Evolutionary conservation across 1,139 yeast species (phyloP).

Genomic region (Zhuliangozyma blackwelliae): DNA sequence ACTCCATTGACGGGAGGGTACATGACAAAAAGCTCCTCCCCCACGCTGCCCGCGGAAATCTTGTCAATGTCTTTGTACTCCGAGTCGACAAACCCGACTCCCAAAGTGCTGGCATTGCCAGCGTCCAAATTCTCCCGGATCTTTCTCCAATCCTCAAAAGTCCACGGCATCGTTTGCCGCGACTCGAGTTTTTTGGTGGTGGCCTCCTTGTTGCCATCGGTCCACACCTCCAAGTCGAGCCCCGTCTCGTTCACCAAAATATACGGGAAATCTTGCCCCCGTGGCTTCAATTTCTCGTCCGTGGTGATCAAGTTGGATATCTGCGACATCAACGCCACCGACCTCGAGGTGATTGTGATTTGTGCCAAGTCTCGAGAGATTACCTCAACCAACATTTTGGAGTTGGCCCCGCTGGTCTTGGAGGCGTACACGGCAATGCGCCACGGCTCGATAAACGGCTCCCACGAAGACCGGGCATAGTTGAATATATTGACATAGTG

Average conservation of each 20-base stretch:
- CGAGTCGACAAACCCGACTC: conserved; percentile 54
- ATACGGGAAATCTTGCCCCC: conserved; percentile 85
- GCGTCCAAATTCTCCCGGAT: conserved; percentile 77
- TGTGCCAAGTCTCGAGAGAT: conserved; percentile 76
- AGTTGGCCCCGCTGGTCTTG: conserved; percentile 39
- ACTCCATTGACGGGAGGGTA: conserved; percentile 59
- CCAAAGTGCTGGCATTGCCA: conserved; percentile 59
- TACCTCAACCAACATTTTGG: conserved; percentile 54
- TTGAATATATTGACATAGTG: conserved; percentile 79
- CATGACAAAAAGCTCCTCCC: conserved; percentile 71
- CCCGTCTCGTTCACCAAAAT: conserved; percentile 83
- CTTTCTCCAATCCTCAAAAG: conserved; percentile 90
- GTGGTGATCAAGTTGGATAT: conserved; percentile 54
- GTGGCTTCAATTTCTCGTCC: conserved; percentile 52
- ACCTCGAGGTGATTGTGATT: conserved; percentile 73
- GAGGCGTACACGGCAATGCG: conserved; percentile 72
- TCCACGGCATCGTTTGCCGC: conserved; percentile 67
- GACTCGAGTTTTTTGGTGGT: conserved; percentile 37
- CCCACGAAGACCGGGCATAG: conserved; percentile 94
- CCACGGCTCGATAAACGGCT: conserved; percentile 89
- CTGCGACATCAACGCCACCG: conserved; percentile 73
- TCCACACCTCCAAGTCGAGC: conserved; percentile 74
- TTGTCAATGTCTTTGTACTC: conserved; percentile 49
- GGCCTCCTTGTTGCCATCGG: conserved; percentile 22
- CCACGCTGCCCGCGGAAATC: conserved; percentile 74